Percentiles rank a stretch among this genome's conserved stretches.
These are phyloP conservation scores for Clonostachys sp. DNA, from an alignment of 2,329 filamentous ascomycete genomes.

Conservation along the genomic window DNA sequence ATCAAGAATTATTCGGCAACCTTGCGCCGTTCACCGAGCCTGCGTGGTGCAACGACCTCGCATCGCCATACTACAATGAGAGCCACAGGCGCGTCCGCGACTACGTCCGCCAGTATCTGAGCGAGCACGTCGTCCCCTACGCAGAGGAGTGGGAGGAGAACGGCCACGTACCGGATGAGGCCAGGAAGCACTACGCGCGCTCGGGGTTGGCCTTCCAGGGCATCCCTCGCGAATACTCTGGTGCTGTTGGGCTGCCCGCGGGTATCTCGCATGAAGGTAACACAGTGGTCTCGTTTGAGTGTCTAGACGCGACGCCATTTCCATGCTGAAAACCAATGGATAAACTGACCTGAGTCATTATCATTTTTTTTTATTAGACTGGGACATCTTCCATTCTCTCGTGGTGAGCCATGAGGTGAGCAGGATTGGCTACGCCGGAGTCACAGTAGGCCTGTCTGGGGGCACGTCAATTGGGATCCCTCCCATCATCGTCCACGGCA, in stretches of 20 bases:
- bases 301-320: no score
- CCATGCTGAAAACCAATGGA: no score
- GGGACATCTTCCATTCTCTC: conserved; percentile 53
- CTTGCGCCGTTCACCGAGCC: conserved; percentile 11
- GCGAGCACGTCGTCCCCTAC: conserved; percentile 51
- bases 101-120: conserved; percentile 52
- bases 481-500: conserved; percentile 60
- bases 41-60: conserved; percentile 16
- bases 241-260: conserved; percentile 28
- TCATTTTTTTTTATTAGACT: conserved; percentile 19
- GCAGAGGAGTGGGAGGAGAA: conserved; percentile 61
- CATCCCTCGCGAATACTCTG: conserved; percentile 28
- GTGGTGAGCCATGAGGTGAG: conserved; percentile 51
- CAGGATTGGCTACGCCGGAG: conserved; percentile 46
- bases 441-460: conserved; percentile 52
- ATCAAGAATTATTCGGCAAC: neutral
- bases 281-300: no score
- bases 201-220: conserved; percentile 31
- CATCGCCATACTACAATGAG: conserved; percentile 56
- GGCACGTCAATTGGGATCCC: conserved; percentile 60
- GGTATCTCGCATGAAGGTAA: neutral
- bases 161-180: conserved; percentile 41
- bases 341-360: no score
- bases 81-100: conserved; percentile 55
- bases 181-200: conserved; percentile 25